Percentiles rank a stretch among this genome's conserved stretches.
These are phyloP conservation scores for Diaporthe longicolla DNA, from an alignment of 2,329 filamentous ascomycete species.

Conservation along the genomic window DNA sequence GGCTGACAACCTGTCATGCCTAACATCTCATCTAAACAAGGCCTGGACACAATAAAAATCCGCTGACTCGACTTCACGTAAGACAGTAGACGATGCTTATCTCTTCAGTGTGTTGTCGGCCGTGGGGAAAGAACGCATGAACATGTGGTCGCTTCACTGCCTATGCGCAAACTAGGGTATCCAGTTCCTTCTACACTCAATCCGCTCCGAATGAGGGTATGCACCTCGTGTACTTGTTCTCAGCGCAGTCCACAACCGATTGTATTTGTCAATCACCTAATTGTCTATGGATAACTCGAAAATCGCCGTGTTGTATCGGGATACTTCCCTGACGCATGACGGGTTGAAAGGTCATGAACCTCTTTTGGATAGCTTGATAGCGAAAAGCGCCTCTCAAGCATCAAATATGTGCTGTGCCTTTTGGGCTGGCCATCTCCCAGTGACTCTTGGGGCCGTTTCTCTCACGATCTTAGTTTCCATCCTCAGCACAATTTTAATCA, in stretches of 20 bases:
- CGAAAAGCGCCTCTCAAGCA: too few relatives aligned
- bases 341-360: not conserved
- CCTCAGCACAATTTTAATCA: not conserved
- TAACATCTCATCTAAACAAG: not conserved
- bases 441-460: not conserved
- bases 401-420: too few relatives aligned
- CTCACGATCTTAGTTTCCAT: not conserved
- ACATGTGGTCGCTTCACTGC: too few relatives aligned
- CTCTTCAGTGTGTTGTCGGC: not conserved
- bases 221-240: not conserved
- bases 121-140: not conserved
- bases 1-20: not conserved
- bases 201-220: not conserved
- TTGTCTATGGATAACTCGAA: not conserved
- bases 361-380: too few relatives aligned
- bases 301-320: not conserved
- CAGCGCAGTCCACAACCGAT: not conserved
- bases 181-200: not conserved
- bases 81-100: not conserved
- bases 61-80: not conserved
- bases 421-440: too few relatives aligned
- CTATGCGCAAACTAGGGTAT: not conserved
- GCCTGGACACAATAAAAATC: not conserved
- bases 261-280: not conserved
- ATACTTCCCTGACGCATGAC: not conserved